A percentile compares a stretch with the other conserved stretches of the same genome.
Evolutionary conservation across 495 filamentous ascomycete species (phyloP).

Genomic region (Schizothecium vesticola): DNA sequence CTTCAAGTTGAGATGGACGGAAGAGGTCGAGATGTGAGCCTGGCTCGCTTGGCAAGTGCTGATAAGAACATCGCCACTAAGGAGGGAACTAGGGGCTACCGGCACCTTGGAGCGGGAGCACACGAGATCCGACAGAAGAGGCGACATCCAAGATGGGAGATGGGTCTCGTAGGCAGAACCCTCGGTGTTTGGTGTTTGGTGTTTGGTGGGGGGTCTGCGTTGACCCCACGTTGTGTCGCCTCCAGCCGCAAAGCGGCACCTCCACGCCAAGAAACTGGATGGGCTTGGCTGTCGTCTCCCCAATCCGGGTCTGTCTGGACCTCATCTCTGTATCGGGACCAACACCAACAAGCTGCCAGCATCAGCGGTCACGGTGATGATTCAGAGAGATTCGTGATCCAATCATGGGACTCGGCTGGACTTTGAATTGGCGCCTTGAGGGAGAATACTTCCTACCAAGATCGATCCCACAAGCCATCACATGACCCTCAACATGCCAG

Average conservation of each 20-base stretch:
- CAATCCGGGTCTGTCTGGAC: neutral
- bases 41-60: too few relatives aligned
- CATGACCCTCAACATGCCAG: neutral
- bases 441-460: neutral
- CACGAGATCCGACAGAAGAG: neutral
- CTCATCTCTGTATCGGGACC: neutral
- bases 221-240: neutral
- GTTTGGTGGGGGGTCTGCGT: neutral
- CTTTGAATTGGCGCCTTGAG: neutral
- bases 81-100: neutral
- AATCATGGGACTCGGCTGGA: neutral
- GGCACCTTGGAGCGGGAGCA: neutral
- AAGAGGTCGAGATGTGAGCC: neutral
- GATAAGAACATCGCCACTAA: neutral
- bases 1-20: neutral
- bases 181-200: neutral
- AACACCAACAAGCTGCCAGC: neutral
- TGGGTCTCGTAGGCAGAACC: neutral
- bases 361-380: neutral
- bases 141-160: neutral
- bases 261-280: constrained; percentile 20
- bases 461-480: neutral
- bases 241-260: constrained; percentile 16
- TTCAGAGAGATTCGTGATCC: neutral
- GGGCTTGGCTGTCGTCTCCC: neutral